phyloP scores from a whole-genome alignment of 2,329 filamentous ascomycete genomes.

The Pezicula carpinea region DNA sequence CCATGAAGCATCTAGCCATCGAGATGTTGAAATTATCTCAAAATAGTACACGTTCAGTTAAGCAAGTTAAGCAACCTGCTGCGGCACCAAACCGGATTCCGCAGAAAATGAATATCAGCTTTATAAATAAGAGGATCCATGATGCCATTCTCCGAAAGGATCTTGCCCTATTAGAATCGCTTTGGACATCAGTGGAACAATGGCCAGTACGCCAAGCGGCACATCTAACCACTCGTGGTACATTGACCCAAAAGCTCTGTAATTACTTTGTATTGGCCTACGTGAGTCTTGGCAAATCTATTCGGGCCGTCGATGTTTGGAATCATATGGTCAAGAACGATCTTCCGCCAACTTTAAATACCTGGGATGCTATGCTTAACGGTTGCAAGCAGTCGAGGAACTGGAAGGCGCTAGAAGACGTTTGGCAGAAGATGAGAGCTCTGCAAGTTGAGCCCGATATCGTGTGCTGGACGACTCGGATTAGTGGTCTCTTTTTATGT shows the following conservation, averaged over 20 bases:
- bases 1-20: too few relatives aligned
- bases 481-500: slow-evolving; percentile 59
- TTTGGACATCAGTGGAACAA: slow-evolving; percentile 21
- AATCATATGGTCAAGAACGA: slow-evolving; percentile 49
- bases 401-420: slow-evolving; percentile 51
- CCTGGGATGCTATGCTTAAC: slow-evolving; percentile 70
- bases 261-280: slow-evolving; percentile 42
- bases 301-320: slow-evolving; percentile 49
- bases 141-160: too few relatives aligned
- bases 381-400: slow-evolving; percentile 62
- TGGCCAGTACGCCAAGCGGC: slow-evolving; percentile 15
- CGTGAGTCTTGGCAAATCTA: slow-evolving; percentile 36
- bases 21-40: too few relatives aligned
- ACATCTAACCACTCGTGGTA: slow-evolving; percentile 4
- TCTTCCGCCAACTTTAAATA: slow-evolving; percentile 54
- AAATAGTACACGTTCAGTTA: too few relatives aligned
- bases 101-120: too few relatives aligned
- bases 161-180: slow-evolving; percentile 11
- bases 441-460: slow-evolving; percentile 58
- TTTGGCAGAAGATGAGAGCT: slow-evolving; percentile 61
- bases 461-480: slow-evolving; percentile 64
- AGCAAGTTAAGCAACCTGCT: too few relatives aligned
- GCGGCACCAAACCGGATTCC: too few relatives aligned
- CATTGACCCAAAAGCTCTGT: slow-evolving; percentile 29
- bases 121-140: too few relatives aligned